phyloP scores from a whole-genome alignment of 805 yeast genomes.

The Grigorovia humatica region DNA sequence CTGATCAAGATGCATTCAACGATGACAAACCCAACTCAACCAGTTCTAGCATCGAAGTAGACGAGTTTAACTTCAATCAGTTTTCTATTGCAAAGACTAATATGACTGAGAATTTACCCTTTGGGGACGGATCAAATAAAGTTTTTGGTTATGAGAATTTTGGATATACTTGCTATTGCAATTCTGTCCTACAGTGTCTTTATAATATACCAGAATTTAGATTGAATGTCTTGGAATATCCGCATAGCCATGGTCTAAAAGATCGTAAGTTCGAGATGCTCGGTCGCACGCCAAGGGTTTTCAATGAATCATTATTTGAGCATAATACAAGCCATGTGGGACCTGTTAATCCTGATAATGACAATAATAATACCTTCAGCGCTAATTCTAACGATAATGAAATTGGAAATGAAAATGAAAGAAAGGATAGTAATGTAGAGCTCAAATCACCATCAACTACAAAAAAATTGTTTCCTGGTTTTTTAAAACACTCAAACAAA shows the following conservation, averaged over 20 bases:
- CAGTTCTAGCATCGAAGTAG: not conserved
- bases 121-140: slow-evolving; percentile 60
- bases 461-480: not conserved
- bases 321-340: not conserved
- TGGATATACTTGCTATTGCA: slow-evolving; percentile 90
- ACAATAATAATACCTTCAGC: not conserved
- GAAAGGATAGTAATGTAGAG: not conserved
- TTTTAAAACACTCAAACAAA: slow-evolving; percentile 1
- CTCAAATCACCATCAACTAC: not conserved
- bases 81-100: slow-evolving; percentile 1
- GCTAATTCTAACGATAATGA: not conserved
- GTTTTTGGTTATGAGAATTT: slow-evolving; percentile 75
- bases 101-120: slow-evolving; percentile 29
- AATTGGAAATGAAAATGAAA: not conserved
- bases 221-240: slow-evolving; percentile 36
- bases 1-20: not conserved
- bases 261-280: slow-evolving; percentile 32
- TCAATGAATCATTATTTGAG: slow-evolving; percentile 2
- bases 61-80: not conserved
- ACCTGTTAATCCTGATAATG: not conserved
- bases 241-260: slow-evolving; percentile 21
- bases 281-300: slow-evolving; percentile 21
- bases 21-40: not conserved
- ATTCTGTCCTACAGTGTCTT: slow-evolving; percentile 81
- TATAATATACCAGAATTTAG: slow-evolving; percentile 67